Evolutionary conservation across 176 grass and related monocot genomes (phyloP).

Genomic region (Phoenix roebelenii): DNA sequence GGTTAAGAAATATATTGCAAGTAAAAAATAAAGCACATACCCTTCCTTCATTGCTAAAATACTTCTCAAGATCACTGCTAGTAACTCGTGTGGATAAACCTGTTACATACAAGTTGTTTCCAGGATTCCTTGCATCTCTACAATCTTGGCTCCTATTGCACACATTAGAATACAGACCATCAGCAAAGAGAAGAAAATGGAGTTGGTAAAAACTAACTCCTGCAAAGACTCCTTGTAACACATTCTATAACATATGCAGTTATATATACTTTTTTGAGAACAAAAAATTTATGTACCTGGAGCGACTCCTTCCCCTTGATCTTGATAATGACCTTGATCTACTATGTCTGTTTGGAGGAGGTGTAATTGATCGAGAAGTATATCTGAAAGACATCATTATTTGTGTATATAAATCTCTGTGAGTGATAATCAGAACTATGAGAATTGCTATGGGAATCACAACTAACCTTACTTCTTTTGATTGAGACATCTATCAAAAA

Average conservation of each 20-base stretch:
- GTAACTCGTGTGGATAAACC: slow-evolving; percentile 80
- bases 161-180: slow-evolving; percentile 15
- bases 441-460: slow-evolving; percentile 1
- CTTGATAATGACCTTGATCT: slow-evolving; percentile 25
- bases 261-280: neutral
- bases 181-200: neutral
- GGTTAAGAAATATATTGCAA: neutral
- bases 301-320: slow-evolving; percentile 77
- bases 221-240: neutral
- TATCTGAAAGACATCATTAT: slow-evolving; percentile 36
- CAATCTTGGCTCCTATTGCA: slow-evolving; percentile 40
- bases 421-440: neutral
- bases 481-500: slow-evolving; percentile 61
- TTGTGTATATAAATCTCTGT: neutral
- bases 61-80: slow-evolving; percentile 62
- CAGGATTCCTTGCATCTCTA: slow-evolving; percentile 47
- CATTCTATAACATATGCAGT: neutral
- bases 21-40: slow-evolving; percentile 19
- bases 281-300: slow-evolving; percentile 44
- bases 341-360: slow-evolving; percentile 42
- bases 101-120: slow-evolving; percentile 92
- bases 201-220: neutral
- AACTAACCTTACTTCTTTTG: slow-evolving; percentile 93
- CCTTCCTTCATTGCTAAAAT: slow-evolving; percentile 87
- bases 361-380: slow-evolving; percentile 87